phyloP scores from a whole-genome alignment of 202 grass and related monocot species.

The Alloteropsis angusta region DNA sequence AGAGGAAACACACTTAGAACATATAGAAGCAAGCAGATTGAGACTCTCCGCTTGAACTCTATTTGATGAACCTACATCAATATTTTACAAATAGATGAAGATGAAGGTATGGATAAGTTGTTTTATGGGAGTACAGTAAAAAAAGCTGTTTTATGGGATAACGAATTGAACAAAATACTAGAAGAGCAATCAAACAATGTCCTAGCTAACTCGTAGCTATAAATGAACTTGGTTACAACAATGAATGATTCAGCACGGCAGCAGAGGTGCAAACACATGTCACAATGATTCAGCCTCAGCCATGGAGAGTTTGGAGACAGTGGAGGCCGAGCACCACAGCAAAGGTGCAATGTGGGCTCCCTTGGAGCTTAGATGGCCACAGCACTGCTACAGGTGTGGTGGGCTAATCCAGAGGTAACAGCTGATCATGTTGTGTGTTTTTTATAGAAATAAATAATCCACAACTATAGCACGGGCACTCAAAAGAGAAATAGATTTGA shows the following conservation, averaged over 20 bases:
- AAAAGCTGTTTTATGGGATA: not conserved
- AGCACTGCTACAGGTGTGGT: not conserved
- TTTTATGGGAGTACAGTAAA: too few relatives aligned
- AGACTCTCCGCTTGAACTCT: slow-evolving; percentile 67
- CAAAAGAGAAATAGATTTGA: not conserved
- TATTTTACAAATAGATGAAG: not conserved
- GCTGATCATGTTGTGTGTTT: not conserved
- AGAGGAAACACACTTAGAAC: slow-evolving; percentile 48
- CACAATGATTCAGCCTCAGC: not conserved
- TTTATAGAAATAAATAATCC: not conserved
- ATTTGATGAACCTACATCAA: slow-evolving; percentile 42
- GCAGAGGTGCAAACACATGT: not conserved
- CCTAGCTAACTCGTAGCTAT: not conserved
- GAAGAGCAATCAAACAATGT: slow-evolving; percentile 4
- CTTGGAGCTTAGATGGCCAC: not conserved
- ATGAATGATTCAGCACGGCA: not conserved
- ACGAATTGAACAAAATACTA: not conserved
- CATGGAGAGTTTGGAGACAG: not conserved
- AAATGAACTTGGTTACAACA: not conserved
- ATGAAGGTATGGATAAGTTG: not conserved
- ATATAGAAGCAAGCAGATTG: slow-evolving; percentile 44
- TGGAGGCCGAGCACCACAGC: not conserved
- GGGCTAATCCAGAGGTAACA: not conserved
- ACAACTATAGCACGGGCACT: not conserved
- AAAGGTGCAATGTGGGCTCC: not conserved